These are phyloP conservation scores for Ceratocystis papillata DNA, from an alignment of 2,329 filamentous ascomycete species.

Conservation along the genomic window DNA sequence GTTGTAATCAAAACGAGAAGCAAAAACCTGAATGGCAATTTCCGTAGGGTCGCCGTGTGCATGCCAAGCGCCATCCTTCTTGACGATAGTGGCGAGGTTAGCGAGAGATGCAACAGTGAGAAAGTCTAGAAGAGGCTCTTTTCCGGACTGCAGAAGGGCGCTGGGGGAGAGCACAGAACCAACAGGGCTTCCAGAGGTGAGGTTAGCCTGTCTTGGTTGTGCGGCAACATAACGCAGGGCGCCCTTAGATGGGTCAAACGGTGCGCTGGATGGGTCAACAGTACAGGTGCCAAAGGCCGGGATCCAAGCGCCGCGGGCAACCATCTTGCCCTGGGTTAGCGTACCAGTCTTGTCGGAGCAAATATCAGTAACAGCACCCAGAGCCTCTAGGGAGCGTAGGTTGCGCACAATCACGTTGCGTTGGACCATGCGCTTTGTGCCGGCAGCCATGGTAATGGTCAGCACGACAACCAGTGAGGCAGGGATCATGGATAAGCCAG, in stretches of 20 bases:
- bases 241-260: constrained; percentile 47
- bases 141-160: constrained; percentile 35
- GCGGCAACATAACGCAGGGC: constrained; percentile 35
- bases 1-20: constrained; percentile 54
- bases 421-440: constrained; percentile 43
- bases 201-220: constrained; percentile 35
- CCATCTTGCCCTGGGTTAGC: constrained; percentile 53
- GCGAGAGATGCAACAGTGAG: constrained; percentile 49
- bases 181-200: constrained; percentile 29
- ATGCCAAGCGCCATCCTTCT: constrained; percentile 42
- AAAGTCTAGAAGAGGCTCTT: constrained; percentile 38
- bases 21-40: constrained; percentile 62
- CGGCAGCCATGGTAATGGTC: constrained; percentile 49
- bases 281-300: constrained; percentile 47
- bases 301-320: constrained; percentile 49
- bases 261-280: constrained; percentile 44
- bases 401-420: constrained; percentile 45
- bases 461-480: constrained; percentile 43
- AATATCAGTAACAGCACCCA: constrained; percentile 50
- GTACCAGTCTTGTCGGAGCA: constrained; percentile 50
- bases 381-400: constrained; percentile 44
- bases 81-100: constrained; percentile 42
- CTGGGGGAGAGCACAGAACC: constrained; percentile 28
- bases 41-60: constrained; percentile 57
- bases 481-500: constrained; percentile 42